Base-by-base conservation (phyloP, 2,329 filamentous ascomycete genomes). In the Salinomyces thailandicus region DNA sequence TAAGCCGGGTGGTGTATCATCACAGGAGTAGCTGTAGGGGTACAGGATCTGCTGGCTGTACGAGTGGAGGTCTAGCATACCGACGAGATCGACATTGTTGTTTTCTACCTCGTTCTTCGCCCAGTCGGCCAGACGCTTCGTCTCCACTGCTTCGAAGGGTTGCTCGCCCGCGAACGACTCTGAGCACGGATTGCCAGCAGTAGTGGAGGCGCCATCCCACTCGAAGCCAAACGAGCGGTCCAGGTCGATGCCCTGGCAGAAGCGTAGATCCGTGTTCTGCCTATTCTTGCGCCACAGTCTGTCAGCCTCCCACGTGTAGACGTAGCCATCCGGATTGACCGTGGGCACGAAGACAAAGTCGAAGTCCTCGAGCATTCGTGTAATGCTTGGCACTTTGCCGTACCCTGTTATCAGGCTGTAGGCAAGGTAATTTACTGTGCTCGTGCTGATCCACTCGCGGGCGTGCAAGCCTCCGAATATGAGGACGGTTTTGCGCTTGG, bases 21-120 rank as follows among this genome's bases (percentile, higher is more conserved):
- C 64, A 66, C 91, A 98, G 9, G 83, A 84, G 62, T 85, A 94
- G 4, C 83, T 79, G 58, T 87, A 96, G 0, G 91, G 91, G 56
- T 91, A 95, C 6, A 96, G 70, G 15, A 98, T 80, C 61, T 95
- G 83, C 62, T 98, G 87, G 0, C 85, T 93, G 60, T 96, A 98
- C 2, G 85, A 89, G 61, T 98, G 91, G 17, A 96, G 69, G 57
- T 98, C 91, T 30, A 96, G 57, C 46, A 93, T 80, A 3, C 81
- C 85, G n/a, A 87, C 73, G 48, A 96, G 85, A 12, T 80, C 70
- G 35, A 79, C 77, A 38, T 81, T 78, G 55, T 80, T 75, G 47
- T 76, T 68, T 5, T 72, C 66, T 0, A 80, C 85, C 58, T 93
- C 73, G 53, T 85, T 89, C 50, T 69, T 75, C 1, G 85, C 84